Conservation (phyloP, 192 early-diverging fungal genomes). For the Nowakowskiella sp. region DNA sequence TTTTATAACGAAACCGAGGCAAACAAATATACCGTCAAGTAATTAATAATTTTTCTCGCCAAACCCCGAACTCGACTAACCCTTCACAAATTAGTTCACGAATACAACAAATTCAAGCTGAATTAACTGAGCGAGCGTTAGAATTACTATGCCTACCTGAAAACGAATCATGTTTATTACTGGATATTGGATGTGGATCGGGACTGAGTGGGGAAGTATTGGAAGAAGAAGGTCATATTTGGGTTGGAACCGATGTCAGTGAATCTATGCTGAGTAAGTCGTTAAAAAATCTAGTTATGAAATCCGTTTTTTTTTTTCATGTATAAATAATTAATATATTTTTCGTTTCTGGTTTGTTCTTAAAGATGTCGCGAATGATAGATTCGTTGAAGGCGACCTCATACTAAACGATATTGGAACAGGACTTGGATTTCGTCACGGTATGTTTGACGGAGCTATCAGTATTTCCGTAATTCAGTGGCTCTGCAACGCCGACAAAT, state of each 20-base stretch:
- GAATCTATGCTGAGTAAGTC: slow-evolving; percentile 72
- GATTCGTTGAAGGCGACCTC: slow-evolving; percentile 90
- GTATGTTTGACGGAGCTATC: slow-evolving; percentile 93
- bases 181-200: slow-evolving; percentile 97
- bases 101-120: slow-evolving; percentile 85
- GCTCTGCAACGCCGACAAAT: slow-evolving; percentile 96
- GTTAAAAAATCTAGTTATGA: too few species aligned
- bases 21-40: slow-evolving; percentile 88
- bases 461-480: slow-evolving; percentile 95
- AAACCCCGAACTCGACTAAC: not conserved
- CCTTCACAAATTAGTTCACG: slow-evolving; percentile 59
- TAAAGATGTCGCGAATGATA: slow-evolving; percentile 76
- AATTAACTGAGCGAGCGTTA: slow-evolving; percentile 86
- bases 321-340: not conserved
- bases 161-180: slow-evolving; percentile 62
- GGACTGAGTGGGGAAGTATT: slow-evolving; percentile 92
- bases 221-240: slow-evolving; percentile 90
- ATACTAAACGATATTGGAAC: slow-evolving; percentile 94
- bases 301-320: not conserved
- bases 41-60: slow-evolving; percentile 11
- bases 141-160: slow-evolving; percentile 80
- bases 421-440: slow-evolving; percentile 86
- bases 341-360: slow-evolving; percentile 6
- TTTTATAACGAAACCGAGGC: slow-evolving; percentile 94
- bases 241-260: slow-evolving; percentile 96